phyloP scores from a whole-genome alignment of 2,329 filamentous ascomycete species.

The Aureobasidium sp. region DNA sequence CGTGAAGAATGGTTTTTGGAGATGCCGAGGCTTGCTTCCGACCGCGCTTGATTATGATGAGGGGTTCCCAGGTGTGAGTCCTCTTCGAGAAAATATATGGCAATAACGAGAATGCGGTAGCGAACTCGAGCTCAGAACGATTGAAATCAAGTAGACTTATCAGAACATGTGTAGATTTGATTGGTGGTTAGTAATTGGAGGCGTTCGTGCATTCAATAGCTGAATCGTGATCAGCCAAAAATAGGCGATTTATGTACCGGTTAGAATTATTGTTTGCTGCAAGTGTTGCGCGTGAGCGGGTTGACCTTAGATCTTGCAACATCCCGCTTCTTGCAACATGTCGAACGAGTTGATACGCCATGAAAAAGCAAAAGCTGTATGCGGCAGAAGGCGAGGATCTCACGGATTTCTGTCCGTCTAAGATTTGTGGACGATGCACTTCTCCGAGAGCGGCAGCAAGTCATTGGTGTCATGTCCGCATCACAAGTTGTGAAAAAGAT shows the following conservation, averaged over 20 bases:
- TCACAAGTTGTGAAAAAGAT: background rate
- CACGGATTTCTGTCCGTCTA: background rate
- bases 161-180: background rate
- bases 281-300: background rate
- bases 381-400: background rate
- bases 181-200: background rate
- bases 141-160: background rate
- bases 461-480: background rate
- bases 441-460: background rate
- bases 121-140: background rate
- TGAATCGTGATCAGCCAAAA: background rate
- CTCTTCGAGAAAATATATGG: background rate
- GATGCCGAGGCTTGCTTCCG: background rate
- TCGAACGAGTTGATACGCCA: background rate
- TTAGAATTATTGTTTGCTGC: background rate
- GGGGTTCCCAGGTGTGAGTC: background rate
- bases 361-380: background rate
- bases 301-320: background rate
- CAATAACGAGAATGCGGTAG: background rate
- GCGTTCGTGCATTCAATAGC: slow-evolving; percentile 11
- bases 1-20: background rate
- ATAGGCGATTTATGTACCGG: background rate
- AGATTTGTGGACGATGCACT: background rate
- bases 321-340: background rate
- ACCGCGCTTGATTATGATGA: background rate